Base-by-base conservation (phyloP, 2,329 filamentous ascomycete species). In the Aspergillus nomiae region DNA sequence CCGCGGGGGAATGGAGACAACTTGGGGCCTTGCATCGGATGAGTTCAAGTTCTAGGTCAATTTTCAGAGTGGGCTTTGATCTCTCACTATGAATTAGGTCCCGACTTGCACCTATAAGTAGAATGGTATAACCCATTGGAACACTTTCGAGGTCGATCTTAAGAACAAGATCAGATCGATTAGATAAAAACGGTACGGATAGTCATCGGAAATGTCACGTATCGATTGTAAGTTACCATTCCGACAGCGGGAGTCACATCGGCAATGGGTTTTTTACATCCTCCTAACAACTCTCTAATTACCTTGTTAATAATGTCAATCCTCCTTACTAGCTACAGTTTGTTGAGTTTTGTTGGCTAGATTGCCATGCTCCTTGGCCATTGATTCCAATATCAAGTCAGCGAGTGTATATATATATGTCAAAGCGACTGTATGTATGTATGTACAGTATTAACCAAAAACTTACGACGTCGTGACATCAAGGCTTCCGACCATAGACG, bases 241-340 rank as follows among this genome's bases (percentile, higher is more conserved):
- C 60, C 60, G 55, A 62, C 21, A 58, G 51, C 60, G 60, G 60
- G 55, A 54, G 11, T 36, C 28, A 43, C 55, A 26, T 62, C 60
- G 60, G 60, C 60, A 62, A 62, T 51, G 48, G 10, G 8, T 30
- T 24, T 26, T 28, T 48, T 28, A 48, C 45, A 16, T 1, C 14
- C 12, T 24, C 43, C 19, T 21, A 3, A 41, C 8, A 9, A 19
- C 36, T 6, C 32, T 34, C 34, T 36, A 36, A 16, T 5, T 14
- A 14, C 14, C 5, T 14, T 36, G 12, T 36, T 16, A 6, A 36
- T 41, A 41, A 19, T 41, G 38, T 41, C 38, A 10, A 41, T 41
- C 19, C 19, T n/a, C 19, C 19, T 41, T 3, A 19, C 19, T 4
- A 41, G 16, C 7, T n/a, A 41, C 38, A n/a, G 3, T 41, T 41